These are phyloP conservation scores for Heracleum sosnowskyi DNA, from an alignment of 129 eudicot genomes.

Conservation along the genomic window DNA sequence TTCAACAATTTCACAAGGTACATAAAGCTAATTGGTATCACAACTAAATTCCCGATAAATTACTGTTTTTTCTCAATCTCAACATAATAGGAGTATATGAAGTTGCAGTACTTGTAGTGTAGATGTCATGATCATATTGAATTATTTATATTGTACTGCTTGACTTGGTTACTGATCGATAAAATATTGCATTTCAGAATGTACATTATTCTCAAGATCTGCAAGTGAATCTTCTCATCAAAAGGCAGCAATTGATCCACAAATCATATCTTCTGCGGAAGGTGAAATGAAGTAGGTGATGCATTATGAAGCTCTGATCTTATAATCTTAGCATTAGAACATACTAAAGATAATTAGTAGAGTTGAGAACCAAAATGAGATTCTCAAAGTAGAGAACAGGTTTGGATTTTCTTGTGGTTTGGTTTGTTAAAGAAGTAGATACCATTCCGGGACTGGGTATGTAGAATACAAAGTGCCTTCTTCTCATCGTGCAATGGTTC, in stretches of 20 bases:
- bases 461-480: too few relatives aligned
- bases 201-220: neutral
- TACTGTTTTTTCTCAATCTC: too few relatives aligned
- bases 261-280: neutral
- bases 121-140: too few relatives aligned
- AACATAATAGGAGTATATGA: too few relatives aligned
- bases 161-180: neutral
- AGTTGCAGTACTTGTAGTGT: too few relatives aligned
- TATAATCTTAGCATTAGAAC: neutral
- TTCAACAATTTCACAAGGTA: constrained; percentile 10
- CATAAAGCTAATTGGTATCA: neutral
- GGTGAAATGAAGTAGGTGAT: neutral
- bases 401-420: neutral
- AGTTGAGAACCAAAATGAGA: neutral
- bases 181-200: neutral
- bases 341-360: neutral
- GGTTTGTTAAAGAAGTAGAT: neutral
- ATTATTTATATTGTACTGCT: too few relatives aligned
- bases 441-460: neutral
- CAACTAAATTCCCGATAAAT: too few relatives aligned
- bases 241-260: neutral
- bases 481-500: too few relatives aligned
- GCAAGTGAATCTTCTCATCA: constrained; percentile 9
- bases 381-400: neutral
- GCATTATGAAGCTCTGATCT: neutral